These are phyloP conservation scores for Neofusicoccum parvum DNA, from an alignment of 2,329 filamentous ascomycete species.

Conservation along the genomic window DNA sequence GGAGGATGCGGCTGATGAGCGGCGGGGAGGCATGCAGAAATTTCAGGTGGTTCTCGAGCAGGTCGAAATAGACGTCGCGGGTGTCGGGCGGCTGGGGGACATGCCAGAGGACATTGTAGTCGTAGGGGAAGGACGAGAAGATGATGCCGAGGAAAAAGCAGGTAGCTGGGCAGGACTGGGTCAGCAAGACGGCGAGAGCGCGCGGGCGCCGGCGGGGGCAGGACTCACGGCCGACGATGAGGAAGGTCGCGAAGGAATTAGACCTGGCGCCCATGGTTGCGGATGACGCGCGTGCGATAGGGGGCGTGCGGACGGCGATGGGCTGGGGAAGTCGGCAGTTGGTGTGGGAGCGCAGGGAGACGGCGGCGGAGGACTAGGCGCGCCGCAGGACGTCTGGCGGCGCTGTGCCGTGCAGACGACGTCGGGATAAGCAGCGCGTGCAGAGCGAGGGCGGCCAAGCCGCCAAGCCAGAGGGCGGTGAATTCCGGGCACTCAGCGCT, in stretches of 20 bases:
- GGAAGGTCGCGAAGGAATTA: slow-evolving; percentile 86
- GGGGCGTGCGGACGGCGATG: neutral
- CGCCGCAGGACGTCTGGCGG: neutral
- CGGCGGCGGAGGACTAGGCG: neutral
- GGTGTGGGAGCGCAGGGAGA: neutral
- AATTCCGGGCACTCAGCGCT: neutral
- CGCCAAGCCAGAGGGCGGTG: neutral
- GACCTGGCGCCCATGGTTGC: slow-evolving; percentile 26
- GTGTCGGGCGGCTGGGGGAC: slow-evolving; percentile 56
- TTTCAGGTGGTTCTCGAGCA: slow-evolving; percentile 85
- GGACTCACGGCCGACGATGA: slow-evolving; percentile 89
- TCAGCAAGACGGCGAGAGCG: slow-evolving; percentile 19
- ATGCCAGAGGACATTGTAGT: slow-evolving; percentile 85
- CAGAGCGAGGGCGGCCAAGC: neutral
- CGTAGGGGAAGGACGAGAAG: slow-evolving; percentile 95
- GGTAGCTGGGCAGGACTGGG: slow-evolving; percentile 51
- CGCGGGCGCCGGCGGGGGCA: slow-evolving; percentile 20
- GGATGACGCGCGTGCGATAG: neutral
- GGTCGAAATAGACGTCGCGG: slow-evolving; percentile 72
- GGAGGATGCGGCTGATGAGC: slow-evolving; percentile 87
- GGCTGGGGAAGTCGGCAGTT: neutral
- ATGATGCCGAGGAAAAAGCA: slow-evolving; percentile 99
- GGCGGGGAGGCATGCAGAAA: slow-evolving; percentile 91
- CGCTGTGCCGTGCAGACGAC: slow-evolving; percentile 2
- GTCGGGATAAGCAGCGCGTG: slow-evolving; percentile 13